Base-by-base conservation (phyloP, 345 rosid species). In the Eucalyptus grandis region DNA sequence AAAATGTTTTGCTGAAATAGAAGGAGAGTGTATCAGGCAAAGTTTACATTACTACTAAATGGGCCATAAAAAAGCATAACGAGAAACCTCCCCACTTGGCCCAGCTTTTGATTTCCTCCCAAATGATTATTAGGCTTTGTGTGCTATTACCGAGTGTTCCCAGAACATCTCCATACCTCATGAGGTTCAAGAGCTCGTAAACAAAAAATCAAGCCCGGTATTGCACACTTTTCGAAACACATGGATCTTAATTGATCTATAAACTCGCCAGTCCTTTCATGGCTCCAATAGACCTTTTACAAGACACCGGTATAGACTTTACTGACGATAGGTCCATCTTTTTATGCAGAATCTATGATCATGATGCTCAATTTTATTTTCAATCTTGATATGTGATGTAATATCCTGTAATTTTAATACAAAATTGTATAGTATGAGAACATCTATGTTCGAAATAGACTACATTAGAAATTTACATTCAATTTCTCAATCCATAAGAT, bases 1-100 rank as follows among this genome's bases (percentile, higher is more conserved):
- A 67, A 14, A 14, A 7, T 14, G 6, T 0, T 0, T n/a, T n/a
- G 37, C 34, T 1, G 17, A n/a, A 65, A 14, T 17, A 3, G 40
- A 9, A 69, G 43, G 24, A 31, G 24, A 9, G 12, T 34, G 46
- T 0, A 10, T 72, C 40, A 5, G 46, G 46, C 24, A 72, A 37
- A 72, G 46, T 19, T 1, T 37, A 9, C 24, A 37, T 69, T 69
- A 5, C 44, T 17, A 19, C 82, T 34, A 34, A 72, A 17, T 17
- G 82, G 82, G 82, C 82, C 82, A 17, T 5, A 37, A 10, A 37
- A 72, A 72, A 6, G 46, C 40, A 6, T 31, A 31, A 69, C 12
- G 43, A 69, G 80, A 69, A 67, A 67, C 80, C 80, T 67, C 19
- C 80, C 22, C 6, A 4, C 80, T 67, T 0, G 21, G 80, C 80